A percentile compares a stretch with the other conserved stretches of the same genome.
phyloP scores from a whole-genome alignment of 192 early-diverging fungal species.

The Phycomyces blakesleeanus region DNA sequence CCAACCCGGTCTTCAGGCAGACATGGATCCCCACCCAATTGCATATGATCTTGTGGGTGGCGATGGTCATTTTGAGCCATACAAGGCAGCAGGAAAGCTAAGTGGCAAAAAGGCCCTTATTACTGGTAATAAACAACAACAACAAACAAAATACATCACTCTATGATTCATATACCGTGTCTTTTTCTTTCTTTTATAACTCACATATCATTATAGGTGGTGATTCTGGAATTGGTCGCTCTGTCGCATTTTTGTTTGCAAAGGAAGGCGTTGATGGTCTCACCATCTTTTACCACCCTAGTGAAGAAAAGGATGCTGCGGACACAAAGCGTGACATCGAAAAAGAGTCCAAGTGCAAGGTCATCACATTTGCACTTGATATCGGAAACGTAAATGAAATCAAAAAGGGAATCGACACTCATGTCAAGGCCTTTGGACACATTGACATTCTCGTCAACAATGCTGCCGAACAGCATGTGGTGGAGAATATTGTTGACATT shows the following conservation, averaged over 20 bases:
- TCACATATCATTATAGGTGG: slow-evolving; percentile 24
- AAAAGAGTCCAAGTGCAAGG: slow-evolving; percentile 3
- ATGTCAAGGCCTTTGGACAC: slow-evolving; percentile 28
- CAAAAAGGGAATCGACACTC: slow-evolving; percentile 25
- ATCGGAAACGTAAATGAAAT: slow-evolving; percentile 22
- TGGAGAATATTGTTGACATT: slow-evolving; percentile 26
- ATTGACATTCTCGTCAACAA: slow-evolving; percentile 37
- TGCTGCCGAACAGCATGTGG: slow-evolving; percentile 25
- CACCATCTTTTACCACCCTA: slow-evolving; percentile 37
- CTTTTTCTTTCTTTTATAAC: too few relatives aligned
- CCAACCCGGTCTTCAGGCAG: slow-evolving; percentile 38
- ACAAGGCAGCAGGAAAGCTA: slow-evolving; percentile 39
- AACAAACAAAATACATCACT: background rate
- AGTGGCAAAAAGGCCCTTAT: slow-evolving; percentile 40
- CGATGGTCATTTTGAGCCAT: slow-evolving; percentile 25
- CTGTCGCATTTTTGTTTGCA: slow-evolving; percentile 43
- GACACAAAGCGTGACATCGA: slow-evolving; percentile 24
- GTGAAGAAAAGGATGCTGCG: slow-evolving; percentile 42
- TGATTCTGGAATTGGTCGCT: slow-evolving; percentile 43
- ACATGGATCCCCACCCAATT: slow-evolving; percentile 33
- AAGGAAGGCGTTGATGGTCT: slow-evolving; percentile 40
- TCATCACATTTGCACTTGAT: slow-evolving; percentile 20
- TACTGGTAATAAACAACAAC: slow-evolving; percentile 26
- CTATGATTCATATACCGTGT: too few relatives aligned
- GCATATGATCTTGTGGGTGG: slow-evolving; percentile 7